Percentiles rank a stretch among this genome's conserved stretches.
These are phyloP conservation scores for Cladophialophora carrionii DNA, from an alignment of 2,329 filamentous ascomycete genomes.

Conservation along the genomic window DNA sequence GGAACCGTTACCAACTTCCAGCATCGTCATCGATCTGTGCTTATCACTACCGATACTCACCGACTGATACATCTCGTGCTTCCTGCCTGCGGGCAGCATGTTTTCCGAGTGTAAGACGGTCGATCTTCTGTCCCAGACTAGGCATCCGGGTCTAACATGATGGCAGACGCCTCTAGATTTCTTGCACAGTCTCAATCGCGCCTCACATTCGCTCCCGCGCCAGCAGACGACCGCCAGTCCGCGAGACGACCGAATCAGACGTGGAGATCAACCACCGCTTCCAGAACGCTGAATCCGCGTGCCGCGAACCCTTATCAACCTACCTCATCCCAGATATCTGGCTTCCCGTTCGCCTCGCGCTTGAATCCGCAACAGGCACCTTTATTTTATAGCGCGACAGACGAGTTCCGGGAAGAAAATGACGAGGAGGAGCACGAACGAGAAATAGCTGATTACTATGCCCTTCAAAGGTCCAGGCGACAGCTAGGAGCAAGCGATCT, in stretches of 20 bases:
- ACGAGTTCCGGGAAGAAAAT: constrained; percentile 90
- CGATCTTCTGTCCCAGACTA: constrained; percentile 43
- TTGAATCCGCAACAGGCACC: constrained; percentile 76
- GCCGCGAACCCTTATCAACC: constrained; percentile 75
- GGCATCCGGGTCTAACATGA: constrained; percentile 44
- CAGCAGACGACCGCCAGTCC: constrained; percentile 56
- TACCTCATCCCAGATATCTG: constrained; percentile 69
- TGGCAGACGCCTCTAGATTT: constrained; percentile 88
- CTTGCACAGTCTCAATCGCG: constrained; percentile 95
- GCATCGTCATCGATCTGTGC: constrained; percentile 7
- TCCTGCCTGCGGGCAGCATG: constrained; percentile 56
- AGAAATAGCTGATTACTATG: constrained; percentile 92
- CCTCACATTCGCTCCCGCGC: constrained; percentile 71
- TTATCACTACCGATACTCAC: constrained; percentile 22
- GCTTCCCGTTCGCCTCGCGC: constrained; percentile 79
- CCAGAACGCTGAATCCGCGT: constrained; percentile 38
- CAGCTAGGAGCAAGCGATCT: constrained; percentile 84
- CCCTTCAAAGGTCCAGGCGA: constrained; percentile 83
- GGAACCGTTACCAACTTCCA: not conserved
- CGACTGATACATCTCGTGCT: constrained; percentile 28
- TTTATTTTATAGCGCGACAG: constrained; percentile 88
- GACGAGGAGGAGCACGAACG: constrained; percentile 88
- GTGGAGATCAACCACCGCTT: constrained; percentile 52
- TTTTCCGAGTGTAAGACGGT: constrained; percentile 83
- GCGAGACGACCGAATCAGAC: constrained; percentile 50